Conservation (phyloP, 1,139 yeast genomes). For the Hyphopichia burtonii region DNA sequence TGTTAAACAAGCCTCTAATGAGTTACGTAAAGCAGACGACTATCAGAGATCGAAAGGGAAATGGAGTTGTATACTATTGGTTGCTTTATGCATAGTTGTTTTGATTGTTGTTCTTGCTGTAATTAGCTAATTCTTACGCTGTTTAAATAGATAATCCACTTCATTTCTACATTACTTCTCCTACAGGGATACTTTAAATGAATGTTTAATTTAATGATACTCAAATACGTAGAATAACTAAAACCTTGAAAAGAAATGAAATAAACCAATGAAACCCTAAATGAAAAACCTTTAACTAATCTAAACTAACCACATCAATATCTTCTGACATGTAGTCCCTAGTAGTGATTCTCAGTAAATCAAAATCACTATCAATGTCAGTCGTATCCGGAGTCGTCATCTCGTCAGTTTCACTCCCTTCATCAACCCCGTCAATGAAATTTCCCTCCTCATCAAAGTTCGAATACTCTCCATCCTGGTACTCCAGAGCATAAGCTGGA, state of each 20-base stretch:
- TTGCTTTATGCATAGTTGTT: constrained; percentile 40
- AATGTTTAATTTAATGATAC: no score
- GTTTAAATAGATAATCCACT: background rate
- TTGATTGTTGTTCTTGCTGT: constrained; percentile 40
- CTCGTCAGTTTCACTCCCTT: constrained; percentile 9
- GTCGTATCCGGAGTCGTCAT: constrained; percentile 27
- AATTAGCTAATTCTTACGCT: constrained; percentile 21
- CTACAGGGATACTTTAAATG: no score
- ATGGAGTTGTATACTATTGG: constrained; percentile 68
- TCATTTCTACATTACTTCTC: background rate
- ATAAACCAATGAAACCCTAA: background rate
- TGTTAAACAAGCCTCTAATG: constrained; percentile 68
- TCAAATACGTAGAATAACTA: no score
- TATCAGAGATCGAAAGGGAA: constrained; percentile 68
- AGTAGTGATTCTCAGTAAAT: constrained; percentile 3
- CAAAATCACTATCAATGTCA: constrained; percentile 15
- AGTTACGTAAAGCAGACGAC: constrained; percentile 69
- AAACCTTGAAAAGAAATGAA: background rate
- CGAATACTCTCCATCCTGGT: constrained; percentile 24
- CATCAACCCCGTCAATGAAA: background rate
- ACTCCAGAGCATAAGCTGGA: constrained; percentile 23
- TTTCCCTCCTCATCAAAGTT: constrained; percentile 6
- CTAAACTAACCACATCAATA: constrained; percentile 13
- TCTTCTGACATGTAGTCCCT: background rate
- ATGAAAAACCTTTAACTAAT: constrained; percentile 7